These are phyloP conservation scores for Pyrenophora seminiperda DNA, from an alignment of 2,329 filamentous ascomycete genomes.

Conservation along the genomic window DNA sequence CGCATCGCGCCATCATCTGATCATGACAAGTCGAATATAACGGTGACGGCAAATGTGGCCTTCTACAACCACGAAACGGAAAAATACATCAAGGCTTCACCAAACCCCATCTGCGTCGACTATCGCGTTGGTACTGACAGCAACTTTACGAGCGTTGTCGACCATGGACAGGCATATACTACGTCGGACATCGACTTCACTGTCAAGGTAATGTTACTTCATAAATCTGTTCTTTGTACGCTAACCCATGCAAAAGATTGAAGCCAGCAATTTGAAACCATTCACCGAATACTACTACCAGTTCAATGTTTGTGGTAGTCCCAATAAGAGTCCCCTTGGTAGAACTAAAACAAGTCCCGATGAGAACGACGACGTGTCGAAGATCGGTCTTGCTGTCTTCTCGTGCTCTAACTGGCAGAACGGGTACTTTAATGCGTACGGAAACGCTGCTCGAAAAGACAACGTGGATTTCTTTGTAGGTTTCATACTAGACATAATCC, in stretches of 20 bases:
- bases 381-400: slow-evolving; percentile 69
- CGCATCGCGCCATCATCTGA: slow-evolving; percentile 47
- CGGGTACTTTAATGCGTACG: slow-evolving; percentile 57
- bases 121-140: slow-evolving; percentile 64
- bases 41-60: slow-evolving; percentile 61
- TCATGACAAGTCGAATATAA: slow-evolving; percentile 51
- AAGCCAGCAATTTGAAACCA: slow-evolving; percentile 65
- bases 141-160: slow-evolving; percentile 55
- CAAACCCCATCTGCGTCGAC: slow-evolving; percentile 68
- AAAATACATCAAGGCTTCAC: slow-evolving; percentile 59
- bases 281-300: slow-evolving; percentile 73
- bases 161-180: slow-evolving; percentile 67
- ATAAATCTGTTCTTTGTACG: not conserved
- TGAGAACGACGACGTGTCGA: slow-evolving; percentile 60
- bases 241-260: slow-evolving; percentile 55
- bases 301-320: slow-evolving; percentile 69
- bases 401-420: slow-evolving; percentile 65
- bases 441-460: slow-evolving; percentile 48
- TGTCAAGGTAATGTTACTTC: slow-evolving; percentile 60
- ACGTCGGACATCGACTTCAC: slow-evolving; percentile 78
- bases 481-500: not conserved
- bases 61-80: slow-evolving; percentile 61
- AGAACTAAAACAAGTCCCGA: slow-evolving; percentile 72
- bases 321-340: slow-evolving; percentile 66
- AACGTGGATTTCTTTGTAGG: slow-evolving; percentile 62